Conservation (phyloP, 352 stramenopile genomes). For the Blastocystis sp. region DNA sequence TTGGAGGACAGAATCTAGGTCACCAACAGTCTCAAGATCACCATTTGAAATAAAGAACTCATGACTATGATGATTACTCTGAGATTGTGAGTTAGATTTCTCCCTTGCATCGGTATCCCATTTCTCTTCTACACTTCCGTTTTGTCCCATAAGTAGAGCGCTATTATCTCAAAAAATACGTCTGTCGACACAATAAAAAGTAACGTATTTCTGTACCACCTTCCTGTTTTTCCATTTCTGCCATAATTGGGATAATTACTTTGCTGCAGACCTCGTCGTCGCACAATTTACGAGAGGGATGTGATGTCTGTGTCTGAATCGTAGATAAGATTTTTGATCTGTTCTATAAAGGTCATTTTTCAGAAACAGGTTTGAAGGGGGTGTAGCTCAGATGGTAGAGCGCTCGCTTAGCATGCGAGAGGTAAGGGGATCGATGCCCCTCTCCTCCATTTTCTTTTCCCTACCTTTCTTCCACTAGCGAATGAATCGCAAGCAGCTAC, state of each 20-base stretch:
- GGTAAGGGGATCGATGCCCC: conserved; percentile 44
- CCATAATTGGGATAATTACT: neutral
- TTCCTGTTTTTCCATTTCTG: neutral
- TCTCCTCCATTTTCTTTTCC: conserved; percentile 48
- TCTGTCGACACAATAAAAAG: too few species aligned
- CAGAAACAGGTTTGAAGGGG: neutral
- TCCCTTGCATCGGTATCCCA: neutral
- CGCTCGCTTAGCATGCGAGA: conserved; percentile 54
- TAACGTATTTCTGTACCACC: too few species aligned
- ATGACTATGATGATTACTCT: neutral
- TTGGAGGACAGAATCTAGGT: conserved; percentile 38
- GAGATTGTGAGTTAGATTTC: neutral
- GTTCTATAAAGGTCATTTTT: neutral
- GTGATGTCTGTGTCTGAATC: neutral
- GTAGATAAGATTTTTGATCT: neutral
- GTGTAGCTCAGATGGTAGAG: conserved; percentile 47
- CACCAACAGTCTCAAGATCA: conserved; percentile 37
- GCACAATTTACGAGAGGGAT: neutral
- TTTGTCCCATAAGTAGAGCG: conserved; percentile 17
- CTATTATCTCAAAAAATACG: neutral
- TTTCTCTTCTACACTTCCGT: neutral
- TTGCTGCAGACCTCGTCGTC: neutral
- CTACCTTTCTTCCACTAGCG: neutral
- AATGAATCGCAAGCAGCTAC: neutral
- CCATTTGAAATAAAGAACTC: conserved; percentile 51